These are phyloP conservation scores for Aspergillus amoenus DNA, from an alignment of 2,329 filamentous ascomycete genomes.

Conservation along the genomic window DNA sequence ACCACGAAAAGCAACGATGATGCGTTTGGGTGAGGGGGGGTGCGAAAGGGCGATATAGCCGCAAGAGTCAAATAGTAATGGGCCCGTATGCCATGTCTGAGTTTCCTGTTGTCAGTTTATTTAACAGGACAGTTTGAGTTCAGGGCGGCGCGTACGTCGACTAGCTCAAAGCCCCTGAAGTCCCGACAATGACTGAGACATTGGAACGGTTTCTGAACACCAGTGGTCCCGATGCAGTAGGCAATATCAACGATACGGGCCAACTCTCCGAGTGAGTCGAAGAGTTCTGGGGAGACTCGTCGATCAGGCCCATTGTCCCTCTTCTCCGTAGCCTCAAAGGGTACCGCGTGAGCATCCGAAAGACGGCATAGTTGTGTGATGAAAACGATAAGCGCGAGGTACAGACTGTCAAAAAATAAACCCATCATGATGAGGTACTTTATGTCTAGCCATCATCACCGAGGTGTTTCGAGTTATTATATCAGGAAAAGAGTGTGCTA, in stretches of 20 bases:
- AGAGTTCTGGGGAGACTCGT: constrained; percentile 62
- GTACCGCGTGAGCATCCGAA: constrained; percentile 1
- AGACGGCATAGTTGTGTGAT: constrained; percentile 1
- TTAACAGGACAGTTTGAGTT: background rate
- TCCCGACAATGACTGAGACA: constrained; percentile 84
- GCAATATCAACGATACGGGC: constrained; percentile 91
- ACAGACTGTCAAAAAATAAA: background rate
- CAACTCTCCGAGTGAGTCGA: constrained; percentile 79
- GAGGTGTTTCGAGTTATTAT: background rate
- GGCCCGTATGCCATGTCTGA: constrained; percentile 84
- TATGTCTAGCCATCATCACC: constrained; percentile 4
- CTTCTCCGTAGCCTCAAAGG: background rate
- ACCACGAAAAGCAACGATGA: constrained; percentile 87
- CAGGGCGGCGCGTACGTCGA: constrained; percentile 52
- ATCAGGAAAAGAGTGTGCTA: background rate
- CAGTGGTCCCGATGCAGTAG: constrained; percentile 86
- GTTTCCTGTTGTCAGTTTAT: background rate
- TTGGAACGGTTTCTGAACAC: constrained; percentile 77
- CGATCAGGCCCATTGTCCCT: constrained; percentile 7
- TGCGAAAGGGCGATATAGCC: constrained; percentile 93
- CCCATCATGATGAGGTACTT: background rate
- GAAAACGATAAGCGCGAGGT: background rate
- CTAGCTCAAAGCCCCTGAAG: constrained; percentile 75
- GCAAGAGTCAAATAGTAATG: constrained; percentile 83
- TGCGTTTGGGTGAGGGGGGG: constrained; percentile 55